phyloP scores from a whole-genome alignment of 176 grass and related monocot genomes.

The Rhipidocladum racemiflorum region DNA sequence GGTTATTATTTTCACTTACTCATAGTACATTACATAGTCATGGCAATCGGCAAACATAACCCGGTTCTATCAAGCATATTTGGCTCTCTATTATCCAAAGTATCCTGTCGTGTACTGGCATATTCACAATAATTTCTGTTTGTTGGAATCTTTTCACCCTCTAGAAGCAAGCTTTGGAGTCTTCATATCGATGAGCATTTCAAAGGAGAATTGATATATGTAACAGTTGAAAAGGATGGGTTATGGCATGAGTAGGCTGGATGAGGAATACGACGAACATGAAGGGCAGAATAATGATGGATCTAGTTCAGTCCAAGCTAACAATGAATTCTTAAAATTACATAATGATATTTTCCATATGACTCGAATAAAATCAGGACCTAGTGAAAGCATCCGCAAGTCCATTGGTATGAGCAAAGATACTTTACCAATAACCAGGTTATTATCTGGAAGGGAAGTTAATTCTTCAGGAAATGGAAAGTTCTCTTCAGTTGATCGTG shows the following conservation, averaged over 20 bases:
- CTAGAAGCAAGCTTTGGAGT: neutral
- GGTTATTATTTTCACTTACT: neutral
- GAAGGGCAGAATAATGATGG: constrained; percentile 30
- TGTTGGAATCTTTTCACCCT: constrained; percentile 1
- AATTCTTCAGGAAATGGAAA: constrained; percentile 53
- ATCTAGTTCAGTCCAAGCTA: constrained; percentile 38
- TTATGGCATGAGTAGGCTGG: constrained; percentile 56
- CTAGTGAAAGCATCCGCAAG: constrained; percentile 44
- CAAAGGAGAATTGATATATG: constrained; percentile 15
- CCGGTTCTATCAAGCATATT: neutral
- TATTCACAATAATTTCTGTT: neutral
- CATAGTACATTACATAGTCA: neutral
- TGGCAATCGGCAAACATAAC: neutral
- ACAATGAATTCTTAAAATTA: constrained; percentile 47
- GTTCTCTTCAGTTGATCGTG: constrained; percentile 63
- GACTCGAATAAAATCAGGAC: constrained; percentile 59
- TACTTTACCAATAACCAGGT: constrained; percentile 42
- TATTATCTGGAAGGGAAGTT: constrained; percentile 71
- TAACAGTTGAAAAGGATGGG: constrained; percentile 31
- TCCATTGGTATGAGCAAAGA: constrained; percentile 31
- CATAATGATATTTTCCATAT: constrained; percentile 81
- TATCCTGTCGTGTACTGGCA: neutral
- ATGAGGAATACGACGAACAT: constrained; percentile 30
- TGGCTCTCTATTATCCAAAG: neutral
- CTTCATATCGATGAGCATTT: neutral